Evolutionary conservation across 2,329 filamentous ascomycete species (phyloP), one percentile per base, ranked within the genome.

Genomic region (Geoglossum cookeanum): DNA sequence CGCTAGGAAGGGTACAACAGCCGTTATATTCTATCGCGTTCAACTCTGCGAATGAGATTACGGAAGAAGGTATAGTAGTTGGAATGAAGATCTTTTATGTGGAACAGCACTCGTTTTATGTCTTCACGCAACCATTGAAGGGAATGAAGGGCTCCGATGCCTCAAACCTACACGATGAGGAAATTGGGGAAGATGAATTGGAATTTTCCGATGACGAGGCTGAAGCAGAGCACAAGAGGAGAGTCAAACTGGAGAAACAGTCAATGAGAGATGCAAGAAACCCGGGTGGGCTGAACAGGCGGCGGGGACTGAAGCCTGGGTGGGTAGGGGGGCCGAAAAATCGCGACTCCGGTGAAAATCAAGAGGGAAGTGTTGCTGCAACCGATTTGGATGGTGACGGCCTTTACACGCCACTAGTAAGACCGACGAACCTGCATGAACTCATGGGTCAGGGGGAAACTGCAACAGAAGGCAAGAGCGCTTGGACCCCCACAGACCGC

Each of bases 141-240:
- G 56, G 39, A 27, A 5, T 59, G 13, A 59, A 59, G 45, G 58
- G 58, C 11, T 59, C 58, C 8, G 58, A 59, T 56, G 58, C 58
- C 3, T 59, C 58, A 15, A 59, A 59, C 42, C 57, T 59, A 42
- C 39, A 59, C 35, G 58, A 59, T 44, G 58, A 59, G 37, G 58
- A 59, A 57, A 42, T 59, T 27, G 49, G 42, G n/a, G 58, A 59
- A 45, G 51, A 55, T 30, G 58, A 59, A 55, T 4, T 59, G 5
- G 58, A 59, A 57, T 59, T 59, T 42, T 59, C 91, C 0, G 92
- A 98, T 63, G 92, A 98, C 64, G 92, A 98, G 70, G 85, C 87
- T 63, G 92, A 98, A 69, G 84, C 85, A 6, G 87, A 89, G 63
- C 81, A 88, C 67, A 94, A 85, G 71, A 74, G 78, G 58, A 76